Base-by-base conservation (phyloP, 2,329 filamentous ascomycete species). In the Claviceps humidiphila region DNA sequence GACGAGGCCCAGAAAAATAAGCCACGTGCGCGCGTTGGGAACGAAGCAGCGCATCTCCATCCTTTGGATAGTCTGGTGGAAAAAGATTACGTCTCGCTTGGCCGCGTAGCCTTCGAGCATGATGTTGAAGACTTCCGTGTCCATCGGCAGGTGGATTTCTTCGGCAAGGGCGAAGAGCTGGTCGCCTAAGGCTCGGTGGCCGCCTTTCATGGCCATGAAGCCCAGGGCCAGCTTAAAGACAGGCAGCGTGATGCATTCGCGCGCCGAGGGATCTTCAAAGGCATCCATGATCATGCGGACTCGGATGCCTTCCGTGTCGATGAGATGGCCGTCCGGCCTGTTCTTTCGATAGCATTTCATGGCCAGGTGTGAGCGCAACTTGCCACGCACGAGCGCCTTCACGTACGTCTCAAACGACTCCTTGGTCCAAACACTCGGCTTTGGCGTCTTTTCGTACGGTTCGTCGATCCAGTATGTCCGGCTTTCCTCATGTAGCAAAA, bases 1-100 rank as follows among this genome's bases (percentile, higher is more conserved):
- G 53, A 85, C 76, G 45, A 78, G 65, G n/a, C 66, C 62, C 17
- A 78, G 62, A 53, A 77, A 74, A 4, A 72, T 64, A 2, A 72
- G 57, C 75, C 75, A 78, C 0, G 75, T 77, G 16, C 62, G 60
- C 3, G 71, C 59, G 47, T 75, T 71, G 4, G 74, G 72, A 30
- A 57, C 55, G 45, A 69, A 65, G 47, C 66, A 68, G 13, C 64
- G 63, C 6, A 56, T 51, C 24, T 63, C 54, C 74, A 78, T 77
- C 53, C 66, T 62, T 16, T 60, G 56, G 16, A 77, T 58, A 1
- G 68, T 63, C 3, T 57, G 56, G 52, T 69, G 60, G 58, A 77
- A 78, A 55, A 67, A 69, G 26, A 55, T 60, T 37, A 61, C 60
- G 55, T 77, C 68, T 39, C 64, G 65, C 39, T 66, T 66, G 49